A percentile compares a stretch with the other conserved stretches of the same genome.
phyloP scores from a whole-genome alignment of 2,329 filamentous ascomycete species.

The Fusarium sp. region DNA sequence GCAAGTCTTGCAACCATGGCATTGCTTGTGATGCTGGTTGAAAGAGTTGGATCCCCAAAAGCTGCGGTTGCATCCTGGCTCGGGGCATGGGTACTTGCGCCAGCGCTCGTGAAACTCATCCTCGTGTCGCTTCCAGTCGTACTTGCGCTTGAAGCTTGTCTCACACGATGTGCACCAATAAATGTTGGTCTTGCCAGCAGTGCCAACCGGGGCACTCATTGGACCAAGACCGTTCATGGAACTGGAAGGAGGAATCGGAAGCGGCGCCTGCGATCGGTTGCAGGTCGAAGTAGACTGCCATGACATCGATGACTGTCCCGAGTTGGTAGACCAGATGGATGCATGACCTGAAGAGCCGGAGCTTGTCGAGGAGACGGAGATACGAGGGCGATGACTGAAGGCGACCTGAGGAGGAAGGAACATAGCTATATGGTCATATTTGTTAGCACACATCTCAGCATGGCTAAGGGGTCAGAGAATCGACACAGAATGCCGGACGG shows the following conservation, averaged over 20 bases:
- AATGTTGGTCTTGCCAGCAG: constrained; percentile 56
- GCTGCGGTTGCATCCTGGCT: constrained; percentile 71
- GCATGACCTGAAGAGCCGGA: constrained; percentile 62
- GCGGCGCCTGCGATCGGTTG: constrained; percentile 52
- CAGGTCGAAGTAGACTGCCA: constrained; percentile 51
- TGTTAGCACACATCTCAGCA: constrained; percentile 25
- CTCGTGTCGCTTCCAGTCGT: constrained; percentile 77
- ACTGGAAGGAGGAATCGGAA: constrained; percentile 51
- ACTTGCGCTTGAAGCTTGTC: constrained; percentile 74
- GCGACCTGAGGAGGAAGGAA: constrained; percentile 53
- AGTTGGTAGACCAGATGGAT: constrained; percentile 59
- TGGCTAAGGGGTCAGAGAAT: not conserved
- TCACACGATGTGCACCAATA: constrained; percentile 70
- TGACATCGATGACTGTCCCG: constrained; percentile 54
- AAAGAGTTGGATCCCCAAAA: constrained; percentile 76
- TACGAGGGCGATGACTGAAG: constrained; percentile 56
- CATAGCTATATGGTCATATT: constrained; percentile 41
- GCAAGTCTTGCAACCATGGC: constrained; percentile 72
- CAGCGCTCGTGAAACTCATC: constrained; percentile 76
- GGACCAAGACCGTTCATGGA: constrained; percentile 50
- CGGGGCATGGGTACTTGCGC: constrained; percentile 74
- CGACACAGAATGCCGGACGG: not conserved
- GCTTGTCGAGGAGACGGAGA: constrained; percentile 63
- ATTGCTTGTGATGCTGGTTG: constrained; percentile 74
- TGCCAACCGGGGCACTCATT: constrained; percentile 40